Percentiles rank a stretch among this genome's conserved stretches.
phyloP scores from a whole-genome alignment of 768 basidiomycete species.

The Pisolithus albus region DNA sequence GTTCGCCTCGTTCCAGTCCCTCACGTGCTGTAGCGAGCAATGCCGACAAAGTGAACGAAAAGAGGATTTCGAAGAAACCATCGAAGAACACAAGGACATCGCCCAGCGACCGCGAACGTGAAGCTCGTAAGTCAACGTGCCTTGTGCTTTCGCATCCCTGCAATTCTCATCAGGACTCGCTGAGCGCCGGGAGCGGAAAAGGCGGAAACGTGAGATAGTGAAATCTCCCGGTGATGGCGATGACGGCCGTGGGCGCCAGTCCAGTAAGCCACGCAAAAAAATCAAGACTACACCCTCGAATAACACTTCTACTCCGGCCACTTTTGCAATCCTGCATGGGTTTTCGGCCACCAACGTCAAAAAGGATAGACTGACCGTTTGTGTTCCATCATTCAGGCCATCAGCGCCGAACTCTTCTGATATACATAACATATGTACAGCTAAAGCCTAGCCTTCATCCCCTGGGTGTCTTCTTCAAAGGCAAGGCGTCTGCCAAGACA shows the following conservation, averaged over 20 bases:
- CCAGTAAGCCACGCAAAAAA: conserved; percentile 5
- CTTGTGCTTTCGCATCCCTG: neutral
- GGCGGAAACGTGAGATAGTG: conserved; percentile 50
- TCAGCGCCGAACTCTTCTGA: conserved; percentile 2
- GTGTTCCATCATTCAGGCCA: neutral
- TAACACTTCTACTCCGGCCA: conserved; percentile 16
- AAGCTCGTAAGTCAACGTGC: conserved; percentile 26
- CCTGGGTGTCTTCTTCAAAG: conserved; percentile 33
- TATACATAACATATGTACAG: conserved; percentile 8
- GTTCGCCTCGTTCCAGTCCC: neutral
- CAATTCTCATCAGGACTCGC: conserved; percentile 41
- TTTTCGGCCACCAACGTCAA: conserved; percentile 33
- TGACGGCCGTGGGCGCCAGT: conserved; percentile 1
- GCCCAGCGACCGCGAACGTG: conserved; percentile 30
- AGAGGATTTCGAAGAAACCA: conserved; percentile 10
- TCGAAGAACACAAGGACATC: conserved; percentile 18
- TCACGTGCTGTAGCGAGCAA: neutral
- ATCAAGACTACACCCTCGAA: conserved; percentile 13
- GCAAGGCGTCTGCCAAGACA: conserved; percentile 28
- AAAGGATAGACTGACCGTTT: conserved; percentile 31
- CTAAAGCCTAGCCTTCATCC: conserved; percentile 20
- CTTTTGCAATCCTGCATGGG: conserved; percentile 31
- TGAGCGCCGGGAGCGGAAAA: conserved; percentile 60
- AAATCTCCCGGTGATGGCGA: conserved; percentile 15
- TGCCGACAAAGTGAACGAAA: conserved; percentile 1